Base-by-base conservation (phyloP, 2,329 filamentous ascomycete species). In the Pseudogymnoascus sp. region DNA sequence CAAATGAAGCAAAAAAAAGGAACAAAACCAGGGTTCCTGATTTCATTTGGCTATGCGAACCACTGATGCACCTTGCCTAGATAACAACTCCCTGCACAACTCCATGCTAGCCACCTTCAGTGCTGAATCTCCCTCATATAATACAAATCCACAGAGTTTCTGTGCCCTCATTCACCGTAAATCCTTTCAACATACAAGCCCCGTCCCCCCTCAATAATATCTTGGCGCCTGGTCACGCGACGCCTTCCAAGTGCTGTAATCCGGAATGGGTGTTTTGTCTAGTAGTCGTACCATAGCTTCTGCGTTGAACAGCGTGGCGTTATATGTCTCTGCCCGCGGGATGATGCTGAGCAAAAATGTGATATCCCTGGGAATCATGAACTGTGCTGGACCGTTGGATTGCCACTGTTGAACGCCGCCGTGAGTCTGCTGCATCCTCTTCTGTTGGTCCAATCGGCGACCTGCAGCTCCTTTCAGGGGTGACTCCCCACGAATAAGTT, bases 391-490 rank as follows among this genome's bases (percentile, higher is more conserved):
- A 3, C 61, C 68, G 3, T 73, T 70, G 18, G 69, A 71, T 64
- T 60, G 72, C 66, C 69, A 75, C 72, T 69, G 72, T 16, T 65
- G 69, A 14, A 73, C 66, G 28, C 71, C 69, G 11, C 75, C 75
- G 66, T 80, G 79, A 11, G 79, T 78, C 67, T 84, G 84, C 69
- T 82, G 85, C 4, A 86, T 81, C 61, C 85, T 83, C 72, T 70
- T 76, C 65, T 72, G 79, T 72, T 95, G 89, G 70, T 95, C 91
- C 21, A 96, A 81, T 37, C 93, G 88, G 63, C 93, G 88, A 25
- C 91, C 91, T 38, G 93, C 91, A 1, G 91, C 90, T 12, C 91
- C 91, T 74, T 97, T 99, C 38, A 97, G 82, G 0, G 96, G 95
- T 4, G 93, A 97, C 63, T 90, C 92, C n/a, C 89, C 93, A 49